These are phyloP conservation scores for Exophiala bonariae DNA, from an alignment of 2,329 filamentous ascomycete genomes.

Conservation along the genomic window DNA sequence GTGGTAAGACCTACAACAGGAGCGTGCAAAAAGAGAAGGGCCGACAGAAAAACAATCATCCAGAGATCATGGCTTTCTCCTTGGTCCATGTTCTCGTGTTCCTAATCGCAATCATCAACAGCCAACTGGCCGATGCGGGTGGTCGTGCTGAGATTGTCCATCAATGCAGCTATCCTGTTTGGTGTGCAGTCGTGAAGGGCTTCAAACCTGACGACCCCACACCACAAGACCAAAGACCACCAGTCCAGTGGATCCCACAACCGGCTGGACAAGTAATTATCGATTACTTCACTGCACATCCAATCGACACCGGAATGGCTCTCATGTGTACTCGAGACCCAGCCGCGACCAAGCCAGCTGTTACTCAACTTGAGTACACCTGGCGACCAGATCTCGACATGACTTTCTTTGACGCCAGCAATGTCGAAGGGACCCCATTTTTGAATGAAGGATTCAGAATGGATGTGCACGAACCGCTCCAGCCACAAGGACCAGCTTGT, in stretches of 20 bases:
- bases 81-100: no score
- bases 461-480: no score
- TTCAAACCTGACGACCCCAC: slow-evolving; percentile 1
- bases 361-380: slow-evolving; percentile 38
- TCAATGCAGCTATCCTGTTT: slow-evolving; percentile 9
- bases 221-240: neutral
- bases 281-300: neutral
- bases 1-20: no score
- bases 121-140: no score
- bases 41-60: no score
- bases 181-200: slow-evolving; percentile 11
- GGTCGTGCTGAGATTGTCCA: slow-evolving; percentile 1
- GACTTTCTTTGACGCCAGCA: slow-evolving; percentile 43
- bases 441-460: slow-evolving; percentile 22
- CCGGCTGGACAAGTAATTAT: neutral
- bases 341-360: slow-evolving; percentile 1
- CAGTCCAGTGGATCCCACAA: slow-evolving; percentile 1
- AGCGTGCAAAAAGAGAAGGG: no score
- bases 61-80: no score
- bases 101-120: no score
- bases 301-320: neutral
- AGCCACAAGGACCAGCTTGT: slow-evolving; percentile 4
- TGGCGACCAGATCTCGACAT: slow-evolving; percentile 32
- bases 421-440: slow-evolving; percentile 44
- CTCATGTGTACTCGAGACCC: slow-evolving; percentile 17